phyloP scores from a whole-genome alignment of 495 filamentous ascomycete species.

The Physcia stellaris region DNA sequence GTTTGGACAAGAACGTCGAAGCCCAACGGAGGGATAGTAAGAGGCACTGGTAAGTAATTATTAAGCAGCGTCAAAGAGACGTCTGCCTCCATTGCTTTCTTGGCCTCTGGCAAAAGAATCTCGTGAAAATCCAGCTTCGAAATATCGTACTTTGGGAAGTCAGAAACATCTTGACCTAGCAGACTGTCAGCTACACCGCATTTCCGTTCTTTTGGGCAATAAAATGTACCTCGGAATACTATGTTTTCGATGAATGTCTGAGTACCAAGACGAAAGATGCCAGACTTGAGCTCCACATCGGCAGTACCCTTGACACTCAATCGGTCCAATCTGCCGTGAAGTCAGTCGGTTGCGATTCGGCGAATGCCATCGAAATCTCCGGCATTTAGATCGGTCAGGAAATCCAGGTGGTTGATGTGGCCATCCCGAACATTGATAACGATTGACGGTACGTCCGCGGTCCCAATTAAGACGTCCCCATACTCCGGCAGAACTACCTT shows the following conservation, averaged over 20 bases:
- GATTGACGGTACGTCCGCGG: constrained; percentile 58
- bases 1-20: constrained; percentile 76
- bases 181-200: constrained; percentile 13
- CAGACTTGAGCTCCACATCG: constrained; percentile 56
- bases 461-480: constrained; percentile 61
- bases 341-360: constrained; percentile 73
- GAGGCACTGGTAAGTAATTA: constrained; percentile 56
- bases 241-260: constrained; percentile 58
- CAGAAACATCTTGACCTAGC: constrained; percentile 51
- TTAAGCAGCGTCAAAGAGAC: constrained; percentile 55
- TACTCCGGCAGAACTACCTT: constrained; percentile 77
- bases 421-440: constrained; percentile 64
- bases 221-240: constrained; percentile 65
- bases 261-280: constrained; percentile 59
- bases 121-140: constrained; percentile 64
- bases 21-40: constrained; percentile 62
- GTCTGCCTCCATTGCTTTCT: constrained; percentile 62
- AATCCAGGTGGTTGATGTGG: constrained; percentile 59
- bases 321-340: constrained; percentile 57
- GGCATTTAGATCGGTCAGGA: constrained; percentile 58
- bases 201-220: constrained; percentile 37
- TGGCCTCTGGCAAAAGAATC: constrained; percentile 29
- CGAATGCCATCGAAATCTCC: constrained; percentile 68
- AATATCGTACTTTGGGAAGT: constrained; percentile 65
- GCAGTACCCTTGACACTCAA: constrained; percentile 59